Conservation (phyloP, 352 stramenopile species). For the Globisporangium sylvaticum region DNA sequence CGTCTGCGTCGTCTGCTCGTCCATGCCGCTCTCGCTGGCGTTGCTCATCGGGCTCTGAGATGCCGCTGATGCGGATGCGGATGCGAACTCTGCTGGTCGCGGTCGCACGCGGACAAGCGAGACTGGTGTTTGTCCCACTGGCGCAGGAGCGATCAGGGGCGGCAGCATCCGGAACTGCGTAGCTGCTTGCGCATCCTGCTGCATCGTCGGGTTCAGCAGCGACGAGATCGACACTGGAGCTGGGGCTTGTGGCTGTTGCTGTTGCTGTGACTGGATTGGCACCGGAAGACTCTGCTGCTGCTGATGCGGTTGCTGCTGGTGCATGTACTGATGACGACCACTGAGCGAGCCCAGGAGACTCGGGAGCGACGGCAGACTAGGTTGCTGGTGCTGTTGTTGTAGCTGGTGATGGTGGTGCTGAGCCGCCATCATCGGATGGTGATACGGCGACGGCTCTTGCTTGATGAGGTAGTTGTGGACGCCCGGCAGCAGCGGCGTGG, state of each 20-base stretch:
- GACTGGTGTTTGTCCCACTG: neutral
- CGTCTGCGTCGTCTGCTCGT: neutral
- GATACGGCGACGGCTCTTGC: constrained; percentile 2
- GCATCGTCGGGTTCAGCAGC: constrained; percentile 11
- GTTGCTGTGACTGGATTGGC: neutral
- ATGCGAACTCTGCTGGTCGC: neutral
- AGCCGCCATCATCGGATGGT: too few relatives aligned
- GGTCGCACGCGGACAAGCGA: neutral
- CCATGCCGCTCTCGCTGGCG: constrained; percentile 2
- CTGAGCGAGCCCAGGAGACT: constrained; percentile 10
- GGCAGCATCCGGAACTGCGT: neutral
- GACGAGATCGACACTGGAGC: constrained; percentile 11
- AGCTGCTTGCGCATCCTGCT: neutral
- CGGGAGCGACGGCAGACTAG: constrained; percentile 15
- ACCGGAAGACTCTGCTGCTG: constrained; percentile 3
- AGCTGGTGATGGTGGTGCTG: neutral
- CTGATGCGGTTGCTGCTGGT: neutral
- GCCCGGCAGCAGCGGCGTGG: constrained; percentile 4
- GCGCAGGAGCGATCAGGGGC: neutral
- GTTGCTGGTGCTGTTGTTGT: neutral
- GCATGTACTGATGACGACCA: neutral
- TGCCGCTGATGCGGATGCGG: neutral
- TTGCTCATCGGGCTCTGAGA: neutral
- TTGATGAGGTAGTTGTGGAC: constrained; percentile 16
- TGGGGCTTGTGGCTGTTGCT: neutral